These are phyloP conservation scores for Chaetomium olivaceum DNA, from an alignment of 2,329 filamentous ascomycete species.

Conservation along the genomic window DNA sequence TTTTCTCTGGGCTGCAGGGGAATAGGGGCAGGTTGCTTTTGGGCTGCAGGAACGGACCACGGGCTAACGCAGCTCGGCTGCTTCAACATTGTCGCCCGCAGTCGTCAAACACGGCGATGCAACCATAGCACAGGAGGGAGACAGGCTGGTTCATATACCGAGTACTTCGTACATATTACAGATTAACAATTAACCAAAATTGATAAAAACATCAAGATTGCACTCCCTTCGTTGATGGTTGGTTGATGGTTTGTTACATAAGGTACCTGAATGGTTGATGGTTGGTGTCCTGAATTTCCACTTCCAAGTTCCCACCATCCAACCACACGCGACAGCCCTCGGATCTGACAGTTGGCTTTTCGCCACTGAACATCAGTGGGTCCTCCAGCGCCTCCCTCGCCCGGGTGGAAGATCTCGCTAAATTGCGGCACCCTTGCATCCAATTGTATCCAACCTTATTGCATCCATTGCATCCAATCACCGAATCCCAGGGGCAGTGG, in stretches of 20 bases:
- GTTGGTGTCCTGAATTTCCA: neutral
- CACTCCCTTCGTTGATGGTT: neutral
- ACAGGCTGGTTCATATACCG: neutral
- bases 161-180: no score
- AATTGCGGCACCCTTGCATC: slow-evolving; percentile 9
- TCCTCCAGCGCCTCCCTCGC: neutral
- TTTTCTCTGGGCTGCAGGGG: slow-evolving; percentile 14
- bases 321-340: neutral
- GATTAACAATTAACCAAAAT: neutral
- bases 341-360: neutral
- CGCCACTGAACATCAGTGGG: slow-evolving; percentile 21
- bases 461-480: slow-evolving; percentile 18
- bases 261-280: no score
- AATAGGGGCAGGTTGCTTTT: slow-evolving; percentile 22
- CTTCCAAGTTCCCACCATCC: no score
- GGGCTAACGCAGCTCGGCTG: slow-evolving; percentile 1
- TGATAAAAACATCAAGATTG: neutral
- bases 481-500: neutral
- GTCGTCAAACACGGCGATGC: slow-evolving; percentile 1
- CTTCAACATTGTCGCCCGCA: neutral
- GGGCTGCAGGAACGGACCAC: slow-evolving; percentile 13
- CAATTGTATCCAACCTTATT: slow-evolving; percentile 4
- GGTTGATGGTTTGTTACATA: no score
- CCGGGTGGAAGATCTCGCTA: slow-evolving; percentile 12
- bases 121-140: neutral